Base-by-base conservation (phyloP, 495 filamentous ascomycete genomes). In the Aspergillus funiculosus region DNA sequence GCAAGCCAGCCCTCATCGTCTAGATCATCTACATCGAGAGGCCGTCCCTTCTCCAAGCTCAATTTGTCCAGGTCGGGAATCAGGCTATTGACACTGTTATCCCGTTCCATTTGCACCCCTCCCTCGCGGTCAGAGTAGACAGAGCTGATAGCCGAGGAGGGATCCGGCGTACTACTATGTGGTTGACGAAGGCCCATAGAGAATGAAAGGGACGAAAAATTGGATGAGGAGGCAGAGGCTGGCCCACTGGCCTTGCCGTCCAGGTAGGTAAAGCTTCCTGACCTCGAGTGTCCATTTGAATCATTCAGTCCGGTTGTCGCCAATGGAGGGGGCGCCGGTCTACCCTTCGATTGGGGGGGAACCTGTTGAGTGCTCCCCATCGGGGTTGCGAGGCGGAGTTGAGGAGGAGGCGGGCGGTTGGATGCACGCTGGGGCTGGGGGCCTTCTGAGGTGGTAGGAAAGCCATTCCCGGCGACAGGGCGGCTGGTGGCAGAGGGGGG, bases 1-100 rank as follows among this genome's bases (percentile, higher is more conserved):
- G 91, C 89, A 55, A 83, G 79, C 92, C 94, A 98, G 9, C 89
- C 87, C 38, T 90, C 86, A 58, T 96, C 90, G 64, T 97, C 89
- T 47, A 98, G 64, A 53, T 97, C 89, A 42, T 95, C 89, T 10
- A 94, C 89, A 64, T 98, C 92, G 20, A 91, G 60, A 11, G 80
- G 80, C 49, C 82, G 72, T 24, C 87, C 89, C 65, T 83, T 89
- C 55, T 94, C 88, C 22, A 90, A 49, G 42, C 76, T 83, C 49
- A 88, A 65, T 64, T 82, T 80, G 56, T 86, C 83, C 30, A 92
- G 74, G 59, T 83, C 82, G 15, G 85, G 83, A 19, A 89, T 67
- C 43, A 85, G 56, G 8, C 73, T 69, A 48, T 76, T 78, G 51
- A 76, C 73, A 58, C 85, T 87, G 43, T 79, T 79, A 35, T 91